phyloP scores from a whole-genome alignment of 768 basidiomycete species.

The Lentinula raphanica region DNA sequence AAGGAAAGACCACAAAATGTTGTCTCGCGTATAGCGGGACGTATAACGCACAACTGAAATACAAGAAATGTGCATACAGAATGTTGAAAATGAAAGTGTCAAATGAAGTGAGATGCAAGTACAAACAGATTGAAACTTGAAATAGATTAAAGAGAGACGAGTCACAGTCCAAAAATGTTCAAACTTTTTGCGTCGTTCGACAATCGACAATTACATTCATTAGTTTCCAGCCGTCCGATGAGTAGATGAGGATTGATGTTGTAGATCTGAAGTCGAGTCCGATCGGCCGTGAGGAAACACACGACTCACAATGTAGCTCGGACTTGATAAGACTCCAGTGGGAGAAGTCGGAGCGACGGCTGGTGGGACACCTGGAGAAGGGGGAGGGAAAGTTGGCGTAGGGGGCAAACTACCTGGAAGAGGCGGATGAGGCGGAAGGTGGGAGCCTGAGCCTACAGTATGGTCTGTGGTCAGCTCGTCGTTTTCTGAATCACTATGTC shows the following conservation, averaged over 20 bases:
- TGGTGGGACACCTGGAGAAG: not conserved
- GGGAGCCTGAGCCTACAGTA: not conserved
- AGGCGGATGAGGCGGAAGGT: constrained; percentile 11
- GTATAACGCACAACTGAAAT: too few relatives aligned
- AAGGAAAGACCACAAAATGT: too few relatives aligned
- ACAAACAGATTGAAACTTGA: too few relatives aligned
- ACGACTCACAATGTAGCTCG: constrained; percentile 5
- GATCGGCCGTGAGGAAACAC: constrained; percentile 3
- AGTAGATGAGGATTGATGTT: not conserved
- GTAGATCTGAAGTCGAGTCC: not conserved
- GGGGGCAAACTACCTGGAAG: constrained; percentile 5
- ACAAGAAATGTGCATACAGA: too few relatives aligned
- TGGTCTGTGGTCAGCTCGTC: constrained; percentile 17
- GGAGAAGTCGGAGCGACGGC: not conserved
- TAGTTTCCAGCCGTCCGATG: not conserved
- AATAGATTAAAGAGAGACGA: too few relatives aligned
- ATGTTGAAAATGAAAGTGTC: too few relatives aligned
- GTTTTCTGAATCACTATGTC: constrained; percentile 28
- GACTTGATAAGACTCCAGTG: not conserved
- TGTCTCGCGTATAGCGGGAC: too few relatives aligned
- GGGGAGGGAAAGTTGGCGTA: not conserved
- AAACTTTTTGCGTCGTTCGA: too few relatives aligned
- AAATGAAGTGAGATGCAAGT: too few relatives aligned
- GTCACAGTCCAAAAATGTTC: too few relatives aligned
- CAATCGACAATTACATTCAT: not conserved